Percentiles rank a stretch among this genome's conserved stretches.
Conservation (phyloP, 768 basidiomycete species). For the Podaxis pistillaris region DNA sequence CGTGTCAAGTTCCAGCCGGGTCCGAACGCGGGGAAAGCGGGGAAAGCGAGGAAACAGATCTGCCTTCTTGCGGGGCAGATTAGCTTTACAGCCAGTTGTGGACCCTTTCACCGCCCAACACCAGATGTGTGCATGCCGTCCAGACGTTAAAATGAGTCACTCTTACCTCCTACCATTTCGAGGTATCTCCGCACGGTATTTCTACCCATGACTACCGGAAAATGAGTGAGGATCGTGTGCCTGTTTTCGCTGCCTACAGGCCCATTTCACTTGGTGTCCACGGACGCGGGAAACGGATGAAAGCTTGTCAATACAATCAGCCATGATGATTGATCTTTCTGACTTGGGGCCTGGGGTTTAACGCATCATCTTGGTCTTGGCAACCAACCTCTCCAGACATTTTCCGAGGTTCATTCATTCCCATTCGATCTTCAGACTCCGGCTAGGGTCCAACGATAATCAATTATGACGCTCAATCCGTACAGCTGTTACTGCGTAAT, state of each 20-base stretch:
- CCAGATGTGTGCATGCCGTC: no score
- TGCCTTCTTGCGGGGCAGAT: not conserved
- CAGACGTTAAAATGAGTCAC: no score
- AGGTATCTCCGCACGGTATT: no score
- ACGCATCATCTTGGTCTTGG: not conserved
- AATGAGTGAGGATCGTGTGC: no score
- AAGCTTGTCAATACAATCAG: not conserved
- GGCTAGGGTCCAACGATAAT: not conserved
- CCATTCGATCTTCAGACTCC: not conserved
- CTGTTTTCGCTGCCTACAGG: no score
- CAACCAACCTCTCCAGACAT: conserved; percentile 10
- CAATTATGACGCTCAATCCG: not conserved
- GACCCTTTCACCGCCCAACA: not conserved
- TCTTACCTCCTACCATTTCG: no score
- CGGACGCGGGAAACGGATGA: not conserved
- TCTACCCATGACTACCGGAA: no score
- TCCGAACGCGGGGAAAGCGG: not conserved
- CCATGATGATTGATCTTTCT: not conserved
- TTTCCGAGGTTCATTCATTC: conserved; percentile 11
- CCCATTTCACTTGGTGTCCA: not conserved
- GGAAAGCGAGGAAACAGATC: conserved; percentile 5
- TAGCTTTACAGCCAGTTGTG: not conserved
- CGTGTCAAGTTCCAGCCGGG: not conserved
- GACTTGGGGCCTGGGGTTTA: not conserved
- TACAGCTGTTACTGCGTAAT: not conserved